These are phyloP conservation scores for Saccharomycopsis phalli DNA, from an alignment of 1,139 yeast genomes.

Conservation along the genomic window DNA sequence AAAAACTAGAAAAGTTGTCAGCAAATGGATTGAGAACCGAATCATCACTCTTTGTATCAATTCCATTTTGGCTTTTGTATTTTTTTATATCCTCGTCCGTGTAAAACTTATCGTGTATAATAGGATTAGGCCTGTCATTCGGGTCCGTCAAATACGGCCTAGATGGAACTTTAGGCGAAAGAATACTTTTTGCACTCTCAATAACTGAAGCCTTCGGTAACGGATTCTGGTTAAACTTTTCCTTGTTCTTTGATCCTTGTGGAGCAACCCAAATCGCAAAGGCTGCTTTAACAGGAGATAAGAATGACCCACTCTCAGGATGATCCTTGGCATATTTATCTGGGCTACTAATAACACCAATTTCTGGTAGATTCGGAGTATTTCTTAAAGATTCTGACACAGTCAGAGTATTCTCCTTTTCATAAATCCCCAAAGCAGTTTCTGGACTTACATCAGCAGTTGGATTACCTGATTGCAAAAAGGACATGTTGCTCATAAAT, in stretches of 20 bases:
- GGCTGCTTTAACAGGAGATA: slow-evolving; percentile 21
- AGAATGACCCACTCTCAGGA: slow-evolving; percentile 5
- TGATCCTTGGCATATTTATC: slow-evolving; percentile 1
- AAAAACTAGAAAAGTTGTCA: slow-evolving; percentile 15
- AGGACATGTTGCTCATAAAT: slow-evolving; percentile 14
- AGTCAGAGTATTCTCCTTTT: not conserved
- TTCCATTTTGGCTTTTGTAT: slow-evolving; percentile 11
- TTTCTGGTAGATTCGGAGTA: not conserved
- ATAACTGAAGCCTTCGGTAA: slow-evolving; percentile 46
- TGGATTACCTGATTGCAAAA: slow-evolving; percentile 10
- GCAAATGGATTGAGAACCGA: slow-evolving; percentile 12
- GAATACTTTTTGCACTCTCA: slow-evolving; percentile 46
- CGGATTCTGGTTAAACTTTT: slow-evolving; percentile 19
- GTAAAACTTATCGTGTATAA: slow-evolving; percentile 78
- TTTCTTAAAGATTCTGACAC: not conserved
- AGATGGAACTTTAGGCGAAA: slow-evolving; percentile 85
- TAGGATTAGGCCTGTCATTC: slow-evolving; percentile 41
- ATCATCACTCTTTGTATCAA: not conserved
- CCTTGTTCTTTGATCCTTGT: slow-evolving; percentile 9
- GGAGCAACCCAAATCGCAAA: slow-evolving; percentile 20
- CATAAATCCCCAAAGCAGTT: slow-evolving; percentile 4
- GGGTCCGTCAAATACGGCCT: slow-evolving; percentile 57
- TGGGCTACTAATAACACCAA: not conserved
- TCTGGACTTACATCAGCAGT: slow-evolving; percentile 3
- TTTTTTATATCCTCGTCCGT: slow-evolving; percentile 40